These are phyloP conservation scores for Prinsepia uniflora DNA, from an alignment of 306 rosid species.

Conservation along the genomic window DNA sequence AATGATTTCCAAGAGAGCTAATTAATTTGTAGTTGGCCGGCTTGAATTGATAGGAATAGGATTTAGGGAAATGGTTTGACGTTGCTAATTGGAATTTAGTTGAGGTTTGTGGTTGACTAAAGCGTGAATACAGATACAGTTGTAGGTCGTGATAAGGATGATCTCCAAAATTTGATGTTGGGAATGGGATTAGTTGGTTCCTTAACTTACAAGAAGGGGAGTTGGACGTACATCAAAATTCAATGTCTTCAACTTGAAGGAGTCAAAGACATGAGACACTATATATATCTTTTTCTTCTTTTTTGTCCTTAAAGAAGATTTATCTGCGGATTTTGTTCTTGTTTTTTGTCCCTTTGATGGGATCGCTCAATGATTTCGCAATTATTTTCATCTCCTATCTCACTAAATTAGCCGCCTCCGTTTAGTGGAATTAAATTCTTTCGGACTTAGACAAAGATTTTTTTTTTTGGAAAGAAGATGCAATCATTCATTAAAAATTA, in stretches of 20 bases:
- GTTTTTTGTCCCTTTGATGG: conserved; percentile 27
- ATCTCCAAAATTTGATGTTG: neutral
- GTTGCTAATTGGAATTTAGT: neutral
- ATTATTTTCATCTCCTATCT: conserved; percentile 19
- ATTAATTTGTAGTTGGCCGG: neutral
- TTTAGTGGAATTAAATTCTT: too few relatives aligned
- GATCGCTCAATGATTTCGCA: conserved; percentile 34
- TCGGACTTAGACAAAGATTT: too few relatives aligned
- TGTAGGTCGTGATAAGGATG: conserved; percentile 1
- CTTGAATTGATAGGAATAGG: neutral
- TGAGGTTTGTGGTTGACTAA: conserved; percentile 13
- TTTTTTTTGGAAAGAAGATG: too few relatives aligned
- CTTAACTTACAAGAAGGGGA: neutral
- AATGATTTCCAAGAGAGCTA: neutral
- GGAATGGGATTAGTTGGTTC: conserved; percentile 10
- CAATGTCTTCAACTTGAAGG: conserved; percentile 6
- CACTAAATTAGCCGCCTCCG: neutral
- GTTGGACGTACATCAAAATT: neutral
- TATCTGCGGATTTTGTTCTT: conserved; percentile 19
- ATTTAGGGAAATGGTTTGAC: conserved; percentile 2
- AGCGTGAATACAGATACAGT: neutral
- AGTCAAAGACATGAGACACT: conserved; percentile 4
- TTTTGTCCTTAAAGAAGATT: conserved; percentile 18
- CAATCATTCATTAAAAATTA: too few relatives aligned
- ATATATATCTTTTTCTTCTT: neutral